Percentiles rank a stretch among this genome's conserved stretches.
Evolutionary conservation across 2,329 filamentous ascomycete genomes (phyloP).

Genomic region (Neonectria sp.): DNA sequence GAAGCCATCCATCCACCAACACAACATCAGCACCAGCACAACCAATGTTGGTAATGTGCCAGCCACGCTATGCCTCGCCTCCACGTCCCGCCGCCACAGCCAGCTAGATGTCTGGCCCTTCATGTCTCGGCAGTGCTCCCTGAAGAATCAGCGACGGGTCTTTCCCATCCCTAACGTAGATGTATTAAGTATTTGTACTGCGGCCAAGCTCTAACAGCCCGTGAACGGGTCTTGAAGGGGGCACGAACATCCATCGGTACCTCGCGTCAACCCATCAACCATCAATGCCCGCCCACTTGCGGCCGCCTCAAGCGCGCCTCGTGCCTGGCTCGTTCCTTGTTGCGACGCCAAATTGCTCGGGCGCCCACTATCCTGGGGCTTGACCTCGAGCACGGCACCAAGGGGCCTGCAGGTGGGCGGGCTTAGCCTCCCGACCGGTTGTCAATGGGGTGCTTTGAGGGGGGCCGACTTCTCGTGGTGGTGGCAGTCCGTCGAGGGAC

Average conservation of each 20-base stretch:
- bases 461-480: background rate
- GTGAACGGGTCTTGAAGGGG: slow-evolving; percentile 8
- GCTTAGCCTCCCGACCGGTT: slow-evolving; percentile 35
- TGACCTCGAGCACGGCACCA: slow-evolving; percentile 29
- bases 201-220: background rate
- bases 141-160: slow-evolving; percentile 2
- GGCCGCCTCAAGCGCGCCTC: slow-evolving; percentile 45
- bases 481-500: slow-evolving; percentile 6
- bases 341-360: slow-evolving; percentile 7
- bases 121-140: slow-evolving; percentile 22
- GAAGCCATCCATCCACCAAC: background rate
- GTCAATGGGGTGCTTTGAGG: background rate
- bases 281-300: slow-evolving; percentile 19
- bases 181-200: slow-evolving; percentile 4
- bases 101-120: slow-evolving; percentile 7
- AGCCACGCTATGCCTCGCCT: slow-evolving; percentile 7
- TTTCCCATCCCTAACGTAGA: background rate
- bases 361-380: slow-evolving; percentile 4
- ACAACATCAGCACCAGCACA: background rate
- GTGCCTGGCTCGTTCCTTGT: slow-evolving; percentile 8
- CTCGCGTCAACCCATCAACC: slow-evolving; percentile 19
- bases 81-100: slow-evolving; percentile 15
- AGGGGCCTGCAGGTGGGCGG: slow-evolving; percentile 35
- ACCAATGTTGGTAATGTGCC: slow-evolving; percentile 13
- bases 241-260: slow-evolving; percentile 24